These are phyloP conservation scores for Inonotus hispidus DNA, from an alignment of 1,284 basidiomycete genomes.

Conservation along the genomic window DNA sequence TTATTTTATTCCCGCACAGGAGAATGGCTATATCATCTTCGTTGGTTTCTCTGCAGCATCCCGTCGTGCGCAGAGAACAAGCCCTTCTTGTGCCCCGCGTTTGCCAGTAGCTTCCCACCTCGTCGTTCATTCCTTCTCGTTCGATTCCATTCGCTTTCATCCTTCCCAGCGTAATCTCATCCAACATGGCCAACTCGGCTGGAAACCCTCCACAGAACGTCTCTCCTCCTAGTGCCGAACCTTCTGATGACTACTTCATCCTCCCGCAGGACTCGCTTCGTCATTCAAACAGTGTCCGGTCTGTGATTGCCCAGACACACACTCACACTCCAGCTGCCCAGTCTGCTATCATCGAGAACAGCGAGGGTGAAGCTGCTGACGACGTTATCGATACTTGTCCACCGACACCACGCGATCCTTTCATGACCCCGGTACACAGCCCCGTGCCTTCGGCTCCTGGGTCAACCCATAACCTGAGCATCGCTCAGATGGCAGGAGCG, in stretches of 20 bases:
- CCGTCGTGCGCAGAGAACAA: neutral
- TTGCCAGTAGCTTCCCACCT: neutral
- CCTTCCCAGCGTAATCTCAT: neutral
- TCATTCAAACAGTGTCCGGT: constrained; percentile 1
- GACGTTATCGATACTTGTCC: constrained; percentile 13
- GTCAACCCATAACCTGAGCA: constrained; percentile 23
- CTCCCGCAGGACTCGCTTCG: constrained; percentile 3
- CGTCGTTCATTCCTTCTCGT: neutral
- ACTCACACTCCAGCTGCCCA: neutral
- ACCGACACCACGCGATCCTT: constrained; percentile 17
- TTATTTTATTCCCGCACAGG: neutral
- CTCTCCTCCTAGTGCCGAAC: neutral
- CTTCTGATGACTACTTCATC: constrained; percentile 5
- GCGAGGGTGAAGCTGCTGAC: constrained; percentile 2
- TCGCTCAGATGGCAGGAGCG: constrained; percentile 20
- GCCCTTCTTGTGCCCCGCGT: neutral
- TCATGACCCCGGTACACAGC: constrained; percentile 7
- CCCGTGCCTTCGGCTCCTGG: constrained; percentile 21
- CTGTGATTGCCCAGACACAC: neutral
- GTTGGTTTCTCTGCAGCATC: neutral
- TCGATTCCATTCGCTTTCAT: neutral
- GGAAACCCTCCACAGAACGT: neutral
- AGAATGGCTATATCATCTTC: constrained; percentile 1
- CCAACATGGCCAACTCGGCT: constrained; percentile 5
- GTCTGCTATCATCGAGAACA: constrained; percentile 7